A percentile compares a stretch with the other conserved stretches of the same genome.
Evolutionary conservation across 441 rosid species (phyloP).

Genomic region (Viola pubescens): DNA sequence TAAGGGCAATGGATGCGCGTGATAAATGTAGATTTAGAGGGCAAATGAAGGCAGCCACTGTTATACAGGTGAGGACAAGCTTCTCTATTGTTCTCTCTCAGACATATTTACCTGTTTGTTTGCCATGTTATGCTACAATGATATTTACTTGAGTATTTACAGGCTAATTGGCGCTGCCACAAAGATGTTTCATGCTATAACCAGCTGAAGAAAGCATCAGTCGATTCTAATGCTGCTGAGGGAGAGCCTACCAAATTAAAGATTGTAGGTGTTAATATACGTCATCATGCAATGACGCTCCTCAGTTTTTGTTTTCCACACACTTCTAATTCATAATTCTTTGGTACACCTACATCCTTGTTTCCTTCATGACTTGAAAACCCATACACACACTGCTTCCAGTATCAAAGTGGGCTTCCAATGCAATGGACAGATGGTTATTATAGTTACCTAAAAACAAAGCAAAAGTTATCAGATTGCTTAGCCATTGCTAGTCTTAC

Average conservation of each 20-base stretch:
- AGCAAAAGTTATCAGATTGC: not conserved
- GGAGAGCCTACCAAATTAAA: constrained; percentile 27
- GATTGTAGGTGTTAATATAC: constrained; percentile 31
- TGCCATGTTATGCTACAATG: constrained; percentile 20
- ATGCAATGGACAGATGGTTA: too few species aligned
- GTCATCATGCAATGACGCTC: too few species aligned
- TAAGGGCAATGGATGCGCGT: constrained; percentile 54
- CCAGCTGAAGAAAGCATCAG: constrained; percentile 43
- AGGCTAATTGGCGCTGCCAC: constrained; percentile 68
- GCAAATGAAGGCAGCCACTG: constrained; percentile 38
- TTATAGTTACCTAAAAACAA: too few species aligned
- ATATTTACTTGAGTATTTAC: constrained; percentile 25
- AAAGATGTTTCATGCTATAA: constrained; percentile 43
- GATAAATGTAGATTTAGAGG: constrained; percentile 32
- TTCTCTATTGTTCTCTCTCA: constrained; percentile 3
- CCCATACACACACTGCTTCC: too few species aligned
- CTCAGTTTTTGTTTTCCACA: too few species aligned
- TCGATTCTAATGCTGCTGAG: constrained; percentile 30
- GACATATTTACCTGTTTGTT: constrained; percentile 7
- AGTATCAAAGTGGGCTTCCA: too few species aligned
- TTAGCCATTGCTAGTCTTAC: not conserved
- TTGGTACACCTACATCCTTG: not conserved
- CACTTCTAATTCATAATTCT: not conserved
- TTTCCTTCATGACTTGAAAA: too few species aligned
- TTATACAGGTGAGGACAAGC: constrained; percentile 51